phyloP scores from a whole-genome alignment of 1,284 basidiomycete species.

The Trametes hirsuta region DNA sequence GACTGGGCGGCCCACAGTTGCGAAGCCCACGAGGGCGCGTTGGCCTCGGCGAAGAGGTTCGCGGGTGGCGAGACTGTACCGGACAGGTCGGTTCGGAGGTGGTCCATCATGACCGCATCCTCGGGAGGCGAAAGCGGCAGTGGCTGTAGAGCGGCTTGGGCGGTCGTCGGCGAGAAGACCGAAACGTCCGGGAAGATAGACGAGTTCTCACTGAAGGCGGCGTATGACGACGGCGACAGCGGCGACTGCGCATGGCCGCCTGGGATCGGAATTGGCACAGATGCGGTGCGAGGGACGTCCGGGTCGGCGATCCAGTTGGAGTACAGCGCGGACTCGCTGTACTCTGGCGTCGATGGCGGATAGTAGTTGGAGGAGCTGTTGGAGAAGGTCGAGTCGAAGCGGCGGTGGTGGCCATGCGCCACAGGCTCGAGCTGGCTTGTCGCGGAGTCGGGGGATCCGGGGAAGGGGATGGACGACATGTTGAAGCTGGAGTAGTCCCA shows the following conservation, averaged over 20 bases:
- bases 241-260: constrained; percentile 42
- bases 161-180: constrained; percentile 56
- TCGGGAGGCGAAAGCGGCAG: constrained; percentile 58
- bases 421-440: constrained; percentile 31
- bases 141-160: constrained; percentile 60
- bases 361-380: constrained; percentile 34
- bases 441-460: constrained; percentile 40
- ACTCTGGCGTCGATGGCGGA: constrained; percentile 40
- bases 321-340: constrained; percentile 46
- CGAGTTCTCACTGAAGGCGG: constrained; percentile 38
- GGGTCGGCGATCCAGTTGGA: constrained; percentile 63
- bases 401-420: constrained; percentile 28
- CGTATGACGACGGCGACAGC: constrained; percentile 27
- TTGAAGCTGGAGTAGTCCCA: constrained; percentile 43
- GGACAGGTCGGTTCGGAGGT: constrained; percentile 33
- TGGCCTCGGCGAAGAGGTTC: constrained; percentile 46
- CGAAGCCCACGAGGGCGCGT: constrained; percentile 54
- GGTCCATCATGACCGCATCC: constrained; percentile 33
- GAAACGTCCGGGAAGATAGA: constrained; percentile 49
- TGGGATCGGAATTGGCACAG: constrained; percentile 64
- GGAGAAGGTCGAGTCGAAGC: constrained; percentile 29
- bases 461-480: constrained; percentile 33
- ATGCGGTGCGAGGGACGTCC: constrained; percentile 48
- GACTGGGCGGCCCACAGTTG: constrained; percentile 56
- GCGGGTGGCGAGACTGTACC: constrained; percentile 61